These are phyloP conservation scores for Dendrothele bispora DNA, from an alignment of 768 basidiomycete genomes.

Conservation along the genomic window DNA sequence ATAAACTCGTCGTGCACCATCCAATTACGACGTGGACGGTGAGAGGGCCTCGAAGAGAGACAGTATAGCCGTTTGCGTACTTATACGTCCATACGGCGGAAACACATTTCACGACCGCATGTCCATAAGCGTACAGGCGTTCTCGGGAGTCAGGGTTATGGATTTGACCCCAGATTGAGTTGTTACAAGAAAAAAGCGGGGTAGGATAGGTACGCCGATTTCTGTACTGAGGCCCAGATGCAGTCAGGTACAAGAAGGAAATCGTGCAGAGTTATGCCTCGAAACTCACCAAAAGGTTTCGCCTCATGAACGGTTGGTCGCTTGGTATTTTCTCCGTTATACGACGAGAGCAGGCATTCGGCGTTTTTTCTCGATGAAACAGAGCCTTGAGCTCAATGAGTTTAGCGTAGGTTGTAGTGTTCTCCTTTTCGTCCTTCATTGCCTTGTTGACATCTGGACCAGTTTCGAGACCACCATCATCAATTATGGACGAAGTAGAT, in stretches of 20 bases:
- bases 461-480: too few relatives aligned
- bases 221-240: conserved; percentile 86
- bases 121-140: conserved; percentile 43
- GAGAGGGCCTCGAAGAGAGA: conserved; percentile 74
- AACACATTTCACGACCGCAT: conserved; percentile 67
- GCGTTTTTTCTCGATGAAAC: too few relatives aligned
- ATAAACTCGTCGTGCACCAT: conserved; percentile 79
- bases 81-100: conserved; percentile 80
- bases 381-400: too few relatives aligned
- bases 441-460: too few relatives aligned
- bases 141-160: conserved; percentile 76
- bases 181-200: conserved; percentile 83
- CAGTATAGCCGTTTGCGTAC: conserved; percentile 77
- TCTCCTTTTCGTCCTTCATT: neutral
- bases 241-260: conserved; percentile 90
- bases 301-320: too few relatives aligned
- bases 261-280: too few relatives aligned
- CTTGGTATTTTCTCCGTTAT: too few relatives aligned
- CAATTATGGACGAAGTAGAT: too few relatives aligned
- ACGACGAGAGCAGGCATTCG: too few relatives aligned
- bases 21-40: conserved; percentile 72
- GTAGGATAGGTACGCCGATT: conserved; percentile 76
- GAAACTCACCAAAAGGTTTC: too few relatives aligned
- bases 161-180: conserved; percentile 83
- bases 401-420: too few relatives aligned